phyloP scores from a whole-genome alignment of 805 yeast species.

The Kregervanrija pseudodelftensis region DNA sequence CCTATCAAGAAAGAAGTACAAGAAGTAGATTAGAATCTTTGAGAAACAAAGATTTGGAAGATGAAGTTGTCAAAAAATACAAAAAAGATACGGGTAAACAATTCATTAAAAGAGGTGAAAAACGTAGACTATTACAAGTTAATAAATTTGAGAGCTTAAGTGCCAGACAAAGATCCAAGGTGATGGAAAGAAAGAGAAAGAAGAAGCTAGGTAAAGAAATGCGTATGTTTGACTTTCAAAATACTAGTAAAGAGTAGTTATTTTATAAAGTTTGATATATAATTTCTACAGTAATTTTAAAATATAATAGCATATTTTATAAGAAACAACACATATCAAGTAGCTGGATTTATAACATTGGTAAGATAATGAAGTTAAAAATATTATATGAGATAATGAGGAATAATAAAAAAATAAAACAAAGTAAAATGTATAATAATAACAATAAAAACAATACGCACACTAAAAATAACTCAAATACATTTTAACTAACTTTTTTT shows the following conservation, averaged over 20 bases:
- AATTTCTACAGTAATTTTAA: not conserved
- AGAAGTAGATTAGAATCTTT: conserved; percentile 61
- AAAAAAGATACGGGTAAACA: conserved; percentile 47
- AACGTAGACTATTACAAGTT: conserved; percentile 66
- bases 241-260: conserved; percentile 2
- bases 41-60: conserved; percentile 69
- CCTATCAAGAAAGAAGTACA: conserved; percentile 52
- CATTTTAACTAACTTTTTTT: too few relatives aligned
- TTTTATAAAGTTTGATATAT: not conserved
- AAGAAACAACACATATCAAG: not conserved
- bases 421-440: too few relatives aligned
- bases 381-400: not conserved
- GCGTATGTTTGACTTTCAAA: conserved; percentile 31
- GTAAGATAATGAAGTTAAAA: not conserved
- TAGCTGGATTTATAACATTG: not conserved
- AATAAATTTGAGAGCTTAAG: conserved; percentile 74
- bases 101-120: conserved; percentile 62
- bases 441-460: too few relatives aligned
- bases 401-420: too few relatives aligned
- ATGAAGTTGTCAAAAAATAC: conserved; percentile 54
- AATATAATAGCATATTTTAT: not conserved
- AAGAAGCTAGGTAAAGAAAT: conserved; percentile 78
- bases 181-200: conserved; percentile 82
- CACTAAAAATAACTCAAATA: too few relatives aligned
- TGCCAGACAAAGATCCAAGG: conserved; percentile 66